Evolutionary conservation across 768 basidiomycete species (phyloP), one percentile per base, ranked within the genome.

Genomic region (Suillus variegatus): DNA sequence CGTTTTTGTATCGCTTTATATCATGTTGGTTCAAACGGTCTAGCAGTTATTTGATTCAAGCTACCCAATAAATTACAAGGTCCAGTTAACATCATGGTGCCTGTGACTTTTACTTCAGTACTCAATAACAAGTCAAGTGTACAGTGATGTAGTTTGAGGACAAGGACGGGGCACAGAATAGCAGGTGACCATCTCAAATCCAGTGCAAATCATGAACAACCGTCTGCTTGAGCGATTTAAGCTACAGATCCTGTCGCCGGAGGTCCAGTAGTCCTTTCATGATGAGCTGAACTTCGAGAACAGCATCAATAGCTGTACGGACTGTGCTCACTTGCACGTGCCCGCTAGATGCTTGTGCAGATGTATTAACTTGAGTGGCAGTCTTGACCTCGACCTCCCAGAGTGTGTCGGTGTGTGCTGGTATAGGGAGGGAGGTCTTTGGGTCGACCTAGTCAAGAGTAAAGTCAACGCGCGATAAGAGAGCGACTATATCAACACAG

Each of bases 351-450:
- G 61, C 65, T 36, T 75, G 65, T 28, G 69, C 75, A 0, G 88
- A 90, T 65, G 91, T 92, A 18, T 90, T 86, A 52, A 91, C 86
- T 7, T 93, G 93, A 3, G 83, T 81, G 2, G 92, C 90, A 1
- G 93, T 93, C 75, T 91, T 93, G 60, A 93, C 92, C 78, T 94
- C 91, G 44, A 95, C 92, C 73, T 94, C 90, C 93, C 93, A 95
- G 6, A 92, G 81, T 0, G 92, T 91, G 69, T 92, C 91, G 9
- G 87, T 78, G 63, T 91, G 90, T n/a, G 90, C 90, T 44, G 90
- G 88, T 54, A 88, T 88, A 0, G 91, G 88, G 68, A 88, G 86
- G 62, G 88, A 88, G 6, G 91, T 92, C 76, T 85, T 90, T 0
- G 85, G 84, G 70, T 93, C 91, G 41, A 90, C 84, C 92, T 94